Evolutionary conservation across 2,329 filamentous ascomycete species (phyloP).

Genomic region (Pseudogymnoascus pannorum): DNA sequence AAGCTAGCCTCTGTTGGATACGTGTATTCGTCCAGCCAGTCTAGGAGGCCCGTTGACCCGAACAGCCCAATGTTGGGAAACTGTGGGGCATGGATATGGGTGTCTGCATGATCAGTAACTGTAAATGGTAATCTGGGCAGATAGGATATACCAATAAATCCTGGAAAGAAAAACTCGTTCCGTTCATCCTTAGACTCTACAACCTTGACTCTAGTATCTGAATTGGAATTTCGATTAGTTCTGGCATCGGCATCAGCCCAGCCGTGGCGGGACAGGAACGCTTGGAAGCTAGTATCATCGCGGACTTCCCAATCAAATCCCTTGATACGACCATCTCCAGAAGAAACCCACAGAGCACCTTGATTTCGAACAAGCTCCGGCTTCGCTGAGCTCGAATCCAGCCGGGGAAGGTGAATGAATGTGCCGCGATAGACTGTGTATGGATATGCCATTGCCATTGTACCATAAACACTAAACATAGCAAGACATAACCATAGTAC

Average conservation of each 20-base stretch:
- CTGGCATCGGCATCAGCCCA: background rate
- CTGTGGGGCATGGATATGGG: constrained; percentile 60
- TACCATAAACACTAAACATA: background rate
- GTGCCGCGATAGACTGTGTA: background rate
- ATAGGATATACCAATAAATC: constrained; percentile 59
- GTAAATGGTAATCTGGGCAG: no score
- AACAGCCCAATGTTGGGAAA: constrained; percentile 37
- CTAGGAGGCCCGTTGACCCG: constrained; percentile 32
- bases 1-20: constrained; percentile 60
- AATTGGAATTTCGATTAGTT: background rate
- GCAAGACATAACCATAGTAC: background rate
- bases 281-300: background rate
- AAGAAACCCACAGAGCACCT: constrained; percentile 4
- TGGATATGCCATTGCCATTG: background rate
- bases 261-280: background rate
- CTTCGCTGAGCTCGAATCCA: background rate
- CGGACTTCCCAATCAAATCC: background rate
- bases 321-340: background rate
- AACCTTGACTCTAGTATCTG: background rate
- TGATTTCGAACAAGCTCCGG: constrained; percentile 1
- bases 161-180: constrained; percentile 71
- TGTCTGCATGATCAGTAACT: constrained; percentile 36
- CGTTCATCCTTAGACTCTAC: background rate
- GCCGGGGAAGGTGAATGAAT: constrained; percentile 1
- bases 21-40: constrained; percentile 58